A percentile compares a stretch with the other conserved stretches of the same genome.
These are phyloP conservation scores for Aspergillus terreus DNA, from an alignment of 2,329 filamentous ascomycete genomes.

Conservation along the genomic window DNA sequence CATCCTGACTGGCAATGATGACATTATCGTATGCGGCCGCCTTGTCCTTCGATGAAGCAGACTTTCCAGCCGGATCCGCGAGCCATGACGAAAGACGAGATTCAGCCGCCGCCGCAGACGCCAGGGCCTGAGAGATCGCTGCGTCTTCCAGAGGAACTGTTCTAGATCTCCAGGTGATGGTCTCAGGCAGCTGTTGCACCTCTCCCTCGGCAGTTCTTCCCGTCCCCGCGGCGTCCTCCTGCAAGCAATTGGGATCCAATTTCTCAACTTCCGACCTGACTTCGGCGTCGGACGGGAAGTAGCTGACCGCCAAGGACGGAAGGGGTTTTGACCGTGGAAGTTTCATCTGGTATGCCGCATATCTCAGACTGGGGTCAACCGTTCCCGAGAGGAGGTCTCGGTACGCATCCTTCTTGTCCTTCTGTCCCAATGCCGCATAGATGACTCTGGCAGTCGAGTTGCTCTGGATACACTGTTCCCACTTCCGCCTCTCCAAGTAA, in stretches of 20 bases:
- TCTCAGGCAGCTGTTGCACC: constrained; percentile 59
- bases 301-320: constrained; percentile 70
- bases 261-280: constrained; percentile 67
- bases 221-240: constrained; percentile 52
- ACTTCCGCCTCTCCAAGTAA: constrained; percentile 82
- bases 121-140: constrained; percentile 80
- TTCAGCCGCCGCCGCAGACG: constrained; percentile 59
- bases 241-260: constrained; percentile 65
- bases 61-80: constrained; percentile 37
- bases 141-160: constrained; percentile 90
- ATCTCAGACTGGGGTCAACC: constrained; percentile 89
- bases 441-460: constrained; percentile 77
- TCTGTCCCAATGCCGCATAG: constrained; percentile 69
- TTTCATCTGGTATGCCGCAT: constrained; percentile 88
- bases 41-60: constrained; percentile 54
- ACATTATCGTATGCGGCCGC: constrained; percentile 89
- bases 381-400: constrained; percentile 81
- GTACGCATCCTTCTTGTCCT: constrained; percentile 69
- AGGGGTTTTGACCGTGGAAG: constrained; percentile 82
- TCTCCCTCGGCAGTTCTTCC: constrained; percentile 44
- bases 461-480: constrained; percentile 71
- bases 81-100: constrained; percentile 48
- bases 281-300: constrained; percentile 63
- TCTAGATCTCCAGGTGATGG: constrained; percentile 79
- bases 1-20: constrained; percentile 85